Conservation (phyloP, 257 asterid species). For the Ocimum tenuiflorum region DNA sequence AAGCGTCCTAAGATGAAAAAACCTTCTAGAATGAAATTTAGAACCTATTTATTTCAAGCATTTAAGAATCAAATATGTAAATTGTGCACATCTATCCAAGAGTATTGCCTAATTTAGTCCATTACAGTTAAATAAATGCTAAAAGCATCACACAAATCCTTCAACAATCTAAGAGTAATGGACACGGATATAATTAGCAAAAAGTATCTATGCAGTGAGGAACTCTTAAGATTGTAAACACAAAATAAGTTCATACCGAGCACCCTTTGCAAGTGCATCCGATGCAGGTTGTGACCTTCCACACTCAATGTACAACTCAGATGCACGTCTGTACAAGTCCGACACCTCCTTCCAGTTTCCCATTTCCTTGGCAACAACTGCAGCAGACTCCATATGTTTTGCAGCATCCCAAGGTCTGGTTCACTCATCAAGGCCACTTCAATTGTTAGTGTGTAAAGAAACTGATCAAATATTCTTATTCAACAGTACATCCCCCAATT, state of each 20-base stretch:
- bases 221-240: neutral
- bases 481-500: neutral
- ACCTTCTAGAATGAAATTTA: neutral
- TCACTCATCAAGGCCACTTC: constrained; percentile 35
- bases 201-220: neutral
- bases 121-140: no score
- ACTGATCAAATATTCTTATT: neutral
- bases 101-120: neutral
- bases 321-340: constrained; percentile 79
- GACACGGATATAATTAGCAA: neutral
- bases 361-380: constrained; percentile 69
- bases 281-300: constrained; percentile 96
- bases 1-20: neutral
- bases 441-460: neutral
- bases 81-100: neutral
- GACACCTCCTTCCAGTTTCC: constrained; percentile 83
- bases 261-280: constrained; percentile 96
- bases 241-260: constrained; percentile 55
- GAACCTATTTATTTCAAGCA: neutral
- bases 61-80: neutral
- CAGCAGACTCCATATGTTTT: constrained; percentile 93
- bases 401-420: constrained; percentile 99
- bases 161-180: neutral
- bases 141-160: neutral
- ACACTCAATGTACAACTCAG: constrained; percentile 76